phyloP scores from a whole-genome alignment of 345 rosid genomes.

The Citropsis articulata region DNA sequence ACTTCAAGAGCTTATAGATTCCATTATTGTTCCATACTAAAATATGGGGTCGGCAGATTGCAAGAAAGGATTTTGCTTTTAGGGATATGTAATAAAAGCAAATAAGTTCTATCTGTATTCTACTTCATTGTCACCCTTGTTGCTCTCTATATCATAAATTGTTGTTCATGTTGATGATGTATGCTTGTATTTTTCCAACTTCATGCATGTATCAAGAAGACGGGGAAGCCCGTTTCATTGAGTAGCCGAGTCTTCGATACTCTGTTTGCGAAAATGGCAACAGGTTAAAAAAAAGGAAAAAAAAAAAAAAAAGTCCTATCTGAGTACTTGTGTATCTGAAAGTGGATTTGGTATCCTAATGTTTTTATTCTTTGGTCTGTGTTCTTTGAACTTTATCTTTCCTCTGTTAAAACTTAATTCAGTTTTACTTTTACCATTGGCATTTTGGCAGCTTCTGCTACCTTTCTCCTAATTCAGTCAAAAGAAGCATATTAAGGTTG shows the following conservation, averaged over 20 bases:
- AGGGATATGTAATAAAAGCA: not conserved
- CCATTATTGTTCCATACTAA: conserved; percentile 79
- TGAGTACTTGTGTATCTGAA: too few relatives aligned
- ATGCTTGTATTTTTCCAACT: not conserved
- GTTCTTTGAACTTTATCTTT: too few relatives aligned
- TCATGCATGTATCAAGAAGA: not conserved
- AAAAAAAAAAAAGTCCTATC: too few relatives aligned
- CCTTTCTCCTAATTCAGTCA: not conserved
- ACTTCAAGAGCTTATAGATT: conserved; percentile 90
- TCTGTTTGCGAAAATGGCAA: not conserved
- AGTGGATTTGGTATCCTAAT: too few relatives aligned
- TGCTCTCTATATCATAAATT: not conserved
- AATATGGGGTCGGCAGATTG: not conserved
- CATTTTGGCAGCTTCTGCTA: not conserved
- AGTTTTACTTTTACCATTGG: not conserved
- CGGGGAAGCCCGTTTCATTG: not conserved
- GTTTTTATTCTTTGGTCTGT: too few relatives aligned
- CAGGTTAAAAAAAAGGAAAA: too few relatives aligned
- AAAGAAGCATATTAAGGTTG: not conserved
- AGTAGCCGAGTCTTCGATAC: not conserved
- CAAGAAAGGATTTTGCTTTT: not conserved
- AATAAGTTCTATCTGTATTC: not conserved
- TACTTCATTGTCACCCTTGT: not conserved
- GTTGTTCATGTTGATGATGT: not conserved
- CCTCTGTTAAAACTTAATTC: too few relatives aligned